phyloP scores from a whole-genome alignment of 176 grass and related monocot genomes.

The Alopecurus myosuroides region DNA sequence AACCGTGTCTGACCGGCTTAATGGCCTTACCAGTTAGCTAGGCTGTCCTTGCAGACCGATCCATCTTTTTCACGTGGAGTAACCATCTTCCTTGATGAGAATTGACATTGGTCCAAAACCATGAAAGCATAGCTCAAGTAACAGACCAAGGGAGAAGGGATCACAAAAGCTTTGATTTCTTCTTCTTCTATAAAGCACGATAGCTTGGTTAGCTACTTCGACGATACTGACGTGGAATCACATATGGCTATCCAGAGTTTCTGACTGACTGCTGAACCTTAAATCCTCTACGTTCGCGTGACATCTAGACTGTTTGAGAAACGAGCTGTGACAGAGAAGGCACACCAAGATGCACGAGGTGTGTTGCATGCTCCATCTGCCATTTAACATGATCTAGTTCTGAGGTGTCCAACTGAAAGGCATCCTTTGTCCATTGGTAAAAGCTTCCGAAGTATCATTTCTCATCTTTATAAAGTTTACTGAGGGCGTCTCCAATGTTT shows the following conservation, averaged over 20 bases:
- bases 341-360: background rate
- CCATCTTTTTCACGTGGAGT: background rate
- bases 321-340: background rate
- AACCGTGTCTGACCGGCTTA: background rate
- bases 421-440: no score
- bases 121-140: background rate
- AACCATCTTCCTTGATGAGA: background rate
- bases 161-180: background rate
- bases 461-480: no score
- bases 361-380: background rate
- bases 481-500: no score
- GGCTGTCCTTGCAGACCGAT: background rate
- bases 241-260: background rate
- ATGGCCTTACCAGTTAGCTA: background rate
- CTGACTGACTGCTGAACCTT: background rate
- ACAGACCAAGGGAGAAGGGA: background rate
- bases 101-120: background rate
- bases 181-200: no score
- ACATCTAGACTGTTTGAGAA: background rate
- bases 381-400: no score
- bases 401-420: no score
- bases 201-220: background rate
- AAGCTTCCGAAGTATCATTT: no score
- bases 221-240: background rate
- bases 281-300: background rate